phyloP scores from a whole-genome alignment of 176 grass and related monocot species.

The Oryza nivara region DNA sequence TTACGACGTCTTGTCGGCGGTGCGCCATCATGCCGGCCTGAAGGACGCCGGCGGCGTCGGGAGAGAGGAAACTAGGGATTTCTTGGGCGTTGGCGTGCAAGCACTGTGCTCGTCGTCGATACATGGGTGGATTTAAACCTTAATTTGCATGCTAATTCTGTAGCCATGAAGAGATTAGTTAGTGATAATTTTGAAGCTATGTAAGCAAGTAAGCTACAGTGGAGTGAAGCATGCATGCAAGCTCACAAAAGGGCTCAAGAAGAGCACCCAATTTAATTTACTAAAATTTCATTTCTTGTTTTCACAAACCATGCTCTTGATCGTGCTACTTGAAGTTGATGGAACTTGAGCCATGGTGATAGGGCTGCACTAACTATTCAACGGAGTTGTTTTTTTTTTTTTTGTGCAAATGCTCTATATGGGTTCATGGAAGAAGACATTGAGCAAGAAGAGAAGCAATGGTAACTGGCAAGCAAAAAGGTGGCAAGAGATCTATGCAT shows the following conservation, averaged over 20 bases:
- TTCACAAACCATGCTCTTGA: not conserved
- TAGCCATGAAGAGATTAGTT: not conserved
- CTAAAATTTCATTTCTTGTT: constrained; percentile 28
- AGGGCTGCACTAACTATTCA: not conserved
- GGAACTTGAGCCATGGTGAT: not conserved
- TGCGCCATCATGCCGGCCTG: constrained; percentile 42
- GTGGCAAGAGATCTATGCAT: constrained; percentile 43
- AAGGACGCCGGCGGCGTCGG: constrained; percentile 45
- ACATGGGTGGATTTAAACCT: constrained; percentile 67
- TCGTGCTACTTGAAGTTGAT: constrained; percentile 24
- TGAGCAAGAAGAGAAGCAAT: not conserved
- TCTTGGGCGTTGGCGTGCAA: constrained; percentile 86
- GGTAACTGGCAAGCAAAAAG: not conserved
- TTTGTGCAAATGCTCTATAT: not conserved
- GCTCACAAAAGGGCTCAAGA: constrained; percentile 12
- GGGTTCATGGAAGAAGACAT: not conserved
- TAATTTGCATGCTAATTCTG: constrained; percentile 25
- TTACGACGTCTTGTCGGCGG: constrained; percentile 53
- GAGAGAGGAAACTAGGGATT: constrained; percentile 80
- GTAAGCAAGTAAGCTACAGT: constrained; percentile 18
- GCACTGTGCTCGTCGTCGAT: constrained; percentile 69
- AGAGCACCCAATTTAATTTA: constrained; percentile 17
- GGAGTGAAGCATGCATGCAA: constrained; percentile 16
- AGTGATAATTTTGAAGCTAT: constrained; percentile 38
- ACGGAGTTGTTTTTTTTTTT: not conserved